These are phyloP conservation scores for Phaeodactylum tricornutum DNA, from an alignment of 108 stramenopile species.

Conservation along the genomic window DNA sequence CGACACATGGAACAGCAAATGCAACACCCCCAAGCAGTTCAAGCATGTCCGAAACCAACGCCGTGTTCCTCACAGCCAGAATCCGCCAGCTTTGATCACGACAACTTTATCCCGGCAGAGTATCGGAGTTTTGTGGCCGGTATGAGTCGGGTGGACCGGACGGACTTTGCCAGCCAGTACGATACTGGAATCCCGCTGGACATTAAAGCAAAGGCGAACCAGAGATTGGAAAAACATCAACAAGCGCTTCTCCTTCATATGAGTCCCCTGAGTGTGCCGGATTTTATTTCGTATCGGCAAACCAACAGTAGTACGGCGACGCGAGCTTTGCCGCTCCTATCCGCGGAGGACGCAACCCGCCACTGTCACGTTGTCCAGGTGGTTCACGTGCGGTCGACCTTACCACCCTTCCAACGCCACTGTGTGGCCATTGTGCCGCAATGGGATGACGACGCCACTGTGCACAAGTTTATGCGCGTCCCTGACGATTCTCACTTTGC, in stretches of 20 bases:
- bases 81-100: no score
- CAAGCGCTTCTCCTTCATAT: background rate
- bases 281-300: background rate
- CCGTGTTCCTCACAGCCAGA: no score
- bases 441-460: no score
- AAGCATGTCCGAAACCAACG: no score
- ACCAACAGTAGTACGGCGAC: background rate
- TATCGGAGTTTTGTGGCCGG: slow-evolving; percentile 42
- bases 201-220: slow-evolving; percentile 11
- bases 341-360: slow-evolving; percentile 25
- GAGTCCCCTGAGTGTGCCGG: background rate
- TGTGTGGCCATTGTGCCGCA: no score
- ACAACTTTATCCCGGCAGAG: no score
- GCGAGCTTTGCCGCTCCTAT: slow-evolving; percentile 1
- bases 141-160: slow-evolving; percentile 20
- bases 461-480: no score
- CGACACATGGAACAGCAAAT: no score
- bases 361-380: slow-evolving; percentile 52
- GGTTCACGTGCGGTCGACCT: no score
- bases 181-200: slow-evolving; percentile 44
- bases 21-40: no score
- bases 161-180: slow-evolving; percentile 32
- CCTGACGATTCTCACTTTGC: no score
- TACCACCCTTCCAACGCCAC: slow-evolving; percentile 19
- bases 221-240: background rate